Percentiles rank a stretch among this genome's conserved stretches.
phyloP scores from a whole-genome alignment of 768 basidiomycete species.

The Termitomyces sp. region DNA sequence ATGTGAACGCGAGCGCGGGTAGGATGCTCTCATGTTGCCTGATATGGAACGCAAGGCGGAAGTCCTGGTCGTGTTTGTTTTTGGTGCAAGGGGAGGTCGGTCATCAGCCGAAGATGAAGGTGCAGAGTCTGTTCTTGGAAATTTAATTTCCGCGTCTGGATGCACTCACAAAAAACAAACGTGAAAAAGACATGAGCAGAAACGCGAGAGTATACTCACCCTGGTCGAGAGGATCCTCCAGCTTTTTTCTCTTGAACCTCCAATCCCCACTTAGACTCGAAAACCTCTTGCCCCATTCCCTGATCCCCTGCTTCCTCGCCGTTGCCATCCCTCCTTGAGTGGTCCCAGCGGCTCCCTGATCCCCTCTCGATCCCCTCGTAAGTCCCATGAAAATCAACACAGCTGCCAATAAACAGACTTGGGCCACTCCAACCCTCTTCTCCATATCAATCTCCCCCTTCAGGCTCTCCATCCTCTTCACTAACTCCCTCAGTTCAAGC shows the following conservation, averaged over 20 bases:
- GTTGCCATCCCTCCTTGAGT: slow-evolving; percentile 19
- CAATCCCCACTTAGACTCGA: slow-evolving; percentile 53
- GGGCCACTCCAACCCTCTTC: slow-evolving; percentile 84
- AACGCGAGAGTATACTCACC: not conserved
- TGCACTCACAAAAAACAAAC: not conserved
- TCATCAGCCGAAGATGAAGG: not conserved
- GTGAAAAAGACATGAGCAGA: not conserved
- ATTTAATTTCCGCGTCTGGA: slow-evolving; percentile 11
- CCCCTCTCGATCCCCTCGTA: slow-evolving; percentile 63
- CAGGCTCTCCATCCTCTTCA: slow-evolving; percentile 67
- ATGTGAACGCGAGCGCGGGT: slow-evolving; percentile 17
- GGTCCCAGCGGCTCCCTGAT: slow-evolving; percentile 20
- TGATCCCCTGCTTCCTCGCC: slow-evolving; percentile 20
- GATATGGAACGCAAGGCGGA: not conserved
- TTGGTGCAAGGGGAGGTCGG: not conserved
- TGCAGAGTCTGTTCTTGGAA: slow-evolving; percentile 8
- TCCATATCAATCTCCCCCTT: slow-evolving; percentile 85
- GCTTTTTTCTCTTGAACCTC: slow-evolving; percentile 29
- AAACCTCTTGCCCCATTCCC: slow-evolving; percentile 52
- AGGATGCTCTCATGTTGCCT: slow-evolving; percentile 2
- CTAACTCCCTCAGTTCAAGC: slow-evolving; percentile 61
- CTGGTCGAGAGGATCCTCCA: slow-evolving; percentile 5
- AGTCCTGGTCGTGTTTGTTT: not conserved
- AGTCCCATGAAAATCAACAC: slow-evolving; percentile 85
- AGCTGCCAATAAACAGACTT: slow-evolving; percentile 76